phyloP scores from a whole-genome alignment of 1,139 yeast species.

The Taiozyma sp. region DNA sequence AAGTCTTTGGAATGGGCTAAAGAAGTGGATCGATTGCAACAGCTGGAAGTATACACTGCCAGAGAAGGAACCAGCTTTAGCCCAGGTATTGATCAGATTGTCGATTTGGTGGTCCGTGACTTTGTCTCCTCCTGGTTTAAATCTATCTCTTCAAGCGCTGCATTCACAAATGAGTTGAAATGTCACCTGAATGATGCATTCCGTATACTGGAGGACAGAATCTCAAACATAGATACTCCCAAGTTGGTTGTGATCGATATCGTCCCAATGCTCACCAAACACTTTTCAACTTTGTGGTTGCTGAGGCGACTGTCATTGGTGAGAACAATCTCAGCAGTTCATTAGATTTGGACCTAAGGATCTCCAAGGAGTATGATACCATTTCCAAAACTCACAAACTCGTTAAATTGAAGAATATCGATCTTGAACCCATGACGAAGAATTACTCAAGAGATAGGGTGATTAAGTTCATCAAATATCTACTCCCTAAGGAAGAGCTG shows the following conservation, averaged over 20 bases:
- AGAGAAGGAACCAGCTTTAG: constrained; percentile 30
- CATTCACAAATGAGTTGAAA: constrained; percentile 54
- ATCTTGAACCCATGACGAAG: constrained; percentile 45
- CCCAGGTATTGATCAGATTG: constrained; percentile 46
- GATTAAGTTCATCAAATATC: constrained; percentile 40
- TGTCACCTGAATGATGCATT: constrained; percentile 43
- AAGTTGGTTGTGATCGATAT: constrained; percentile 52
- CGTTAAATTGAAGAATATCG: constrained; percentile 41
- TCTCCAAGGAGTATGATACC: constrained; percentile 55
- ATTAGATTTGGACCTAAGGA: constrained; percentile 46
- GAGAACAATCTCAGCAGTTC: constrained; percentile 33
- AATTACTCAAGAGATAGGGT: constrained; percentile 44
- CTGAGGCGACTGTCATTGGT: constrained; percentile 42
- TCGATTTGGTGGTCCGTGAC: constrained; percentile 50
- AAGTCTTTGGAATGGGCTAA: constrained; percentile 27
- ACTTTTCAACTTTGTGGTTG: constrained; percentile 50
- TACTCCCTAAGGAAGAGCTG: constrained; percentile 48
- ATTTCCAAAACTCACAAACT: constrained; percentile 58
- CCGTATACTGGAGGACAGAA: constrained; percentile 35
- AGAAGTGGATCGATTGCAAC: constrained; percentile 17
- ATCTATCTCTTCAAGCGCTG: constrained; percentile 34
- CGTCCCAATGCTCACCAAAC: constrained; percentile 65
- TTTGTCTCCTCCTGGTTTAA: constrained; percentile 65
- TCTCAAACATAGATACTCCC: constrained; percentile 48
- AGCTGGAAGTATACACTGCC: constrained; percentile 1